Evolutionary conservation across 345 rosid species (phyloP).

Genomic region (Eucalyptus viminalis): DNA sequence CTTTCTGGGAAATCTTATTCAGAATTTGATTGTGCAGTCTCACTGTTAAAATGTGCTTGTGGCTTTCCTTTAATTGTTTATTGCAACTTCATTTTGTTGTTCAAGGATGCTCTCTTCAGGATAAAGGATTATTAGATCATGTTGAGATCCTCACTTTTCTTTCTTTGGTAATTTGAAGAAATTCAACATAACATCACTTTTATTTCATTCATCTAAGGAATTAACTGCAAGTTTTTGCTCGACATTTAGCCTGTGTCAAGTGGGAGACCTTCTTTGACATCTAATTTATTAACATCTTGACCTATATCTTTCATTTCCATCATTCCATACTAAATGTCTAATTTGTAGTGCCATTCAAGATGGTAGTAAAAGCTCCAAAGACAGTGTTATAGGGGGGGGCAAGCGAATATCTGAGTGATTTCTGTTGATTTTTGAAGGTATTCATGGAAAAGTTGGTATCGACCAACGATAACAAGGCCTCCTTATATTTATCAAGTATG

Average conservation of each 20-base stretch:
- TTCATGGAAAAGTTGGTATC: background rate
- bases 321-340: background rate
- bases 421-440: background rate
- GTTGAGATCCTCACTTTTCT: background rate
- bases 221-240: background rate
- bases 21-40: background rate
- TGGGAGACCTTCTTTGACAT: background rate
- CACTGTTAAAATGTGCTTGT: background rate
- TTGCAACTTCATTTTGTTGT: background rate
- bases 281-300: background rate
- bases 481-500: background rate
- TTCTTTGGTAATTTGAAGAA: background rate
- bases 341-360: background rate
- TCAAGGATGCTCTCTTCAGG: background rate
- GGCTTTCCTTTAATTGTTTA: background rate
- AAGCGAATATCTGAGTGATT: background rate
- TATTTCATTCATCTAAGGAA: background rate
- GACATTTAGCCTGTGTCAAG: background rate
- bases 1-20: background rate
- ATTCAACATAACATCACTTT: background rate
- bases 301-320: background rate
- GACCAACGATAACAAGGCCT: background rate
- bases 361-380: background rate
- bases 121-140: background rate
- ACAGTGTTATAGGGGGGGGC: background rate